phyloP scores from a whole-genome alignment of 441 rosid species.

The Erodium moschatum region DNA sequence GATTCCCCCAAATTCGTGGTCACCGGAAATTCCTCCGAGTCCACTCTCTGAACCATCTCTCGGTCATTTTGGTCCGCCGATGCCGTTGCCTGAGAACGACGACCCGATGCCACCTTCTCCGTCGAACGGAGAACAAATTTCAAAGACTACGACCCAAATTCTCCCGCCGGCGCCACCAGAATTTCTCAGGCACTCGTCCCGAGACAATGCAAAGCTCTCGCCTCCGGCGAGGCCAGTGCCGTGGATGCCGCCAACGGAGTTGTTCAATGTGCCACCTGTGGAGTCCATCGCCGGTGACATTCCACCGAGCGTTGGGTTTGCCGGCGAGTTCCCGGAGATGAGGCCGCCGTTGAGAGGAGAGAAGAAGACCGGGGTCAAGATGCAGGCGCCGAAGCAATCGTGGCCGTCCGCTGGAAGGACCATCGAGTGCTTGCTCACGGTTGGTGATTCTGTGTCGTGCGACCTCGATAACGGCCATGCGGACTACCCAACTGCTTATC shows the following conservation, averaged over 20 bases:
- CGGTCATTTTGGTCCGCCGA: too few relatives aligned
- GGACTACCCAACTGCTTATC: neutral
- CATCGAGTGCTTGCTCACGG: neutral
- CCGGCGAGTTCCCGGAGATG: neutral
- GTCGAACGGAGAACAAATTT: neutral
- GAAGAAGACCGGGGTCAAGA: neutral
- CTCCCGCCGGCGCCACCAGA: neutral
- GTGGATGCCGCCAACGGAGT: neutral
- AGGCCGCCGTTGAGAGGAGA: neutral
- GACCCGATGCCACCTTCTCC: neutral
- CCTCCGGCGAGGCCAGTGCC: neutral
- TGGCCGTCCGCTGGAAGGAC: slow-evolving; percentile 5
- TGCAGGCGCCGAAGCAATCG: slow-evolving; percentile 2
- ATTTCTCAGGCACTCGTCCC: neutral
- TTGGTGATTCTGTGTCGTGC: neutral
- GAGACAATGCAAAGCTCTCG: neutral
- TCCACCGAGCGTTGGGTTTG: neutral
- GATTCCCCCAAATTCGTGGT: neutral
- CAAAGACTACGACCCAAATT: neutral
- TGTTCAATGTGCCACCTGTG: neutral
- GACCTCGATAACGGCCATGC: slow-evolving; percentile 1
- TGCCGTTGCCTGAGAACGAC: neutral
- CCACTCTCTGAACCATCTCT: neutral
- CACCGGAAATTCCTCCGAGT: neutral
- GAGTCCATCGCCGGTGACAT: too few relatives aligned